A percentile compares a stretch with the other conserved stretches of the same genome.
These are phyloP conservation scores for Asterophora parasitica DNA, from an alignment of 768 basidiomycete genomes.

Conservation along the genomic window DNA sequence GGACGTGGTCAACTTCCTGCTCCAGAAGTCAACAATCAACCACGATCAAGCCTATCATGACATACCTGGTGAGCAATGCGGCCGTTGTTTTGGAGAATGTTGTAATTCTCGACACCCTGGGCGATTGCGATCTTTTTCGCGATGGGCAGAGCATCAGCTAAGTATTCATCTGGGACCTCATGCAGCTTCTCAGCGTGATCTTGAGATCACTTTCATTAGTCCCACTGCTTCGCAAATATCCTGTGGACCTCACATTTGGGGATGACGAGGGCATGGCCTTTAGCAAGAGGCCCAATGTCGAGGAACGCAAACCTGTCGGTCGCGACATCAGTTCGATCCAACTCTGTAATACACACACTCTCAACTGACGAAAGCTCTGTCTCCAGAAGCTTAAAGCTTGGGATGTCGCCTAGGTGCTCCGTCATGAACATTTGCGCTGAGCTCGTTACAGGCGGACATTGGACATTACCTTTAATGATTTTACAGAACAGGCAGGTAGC, in stretches of 20 bases:
- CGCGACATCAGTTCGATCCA: neutral
- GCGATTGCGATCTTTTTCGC: slow-evolving; percentile 87
- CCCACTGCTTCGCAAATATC: neutral
- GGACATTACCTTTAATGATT: slow-evolving; percentile 84
- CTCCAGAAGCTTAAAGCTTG: slow-evolving; percentile 80
- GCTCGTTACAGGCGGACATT: neutral
- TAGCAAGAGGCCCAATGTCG: slow-evolving; percentile 87
- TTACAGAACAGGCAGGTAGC: slow-evolving; percentile 88
- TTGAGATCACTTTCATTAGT: slow-evolving; percentile 23
- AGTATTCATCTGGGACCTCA: slow-evolving; percentile 82
- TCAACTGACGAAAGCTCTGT: slow-evolving; percentile 60
- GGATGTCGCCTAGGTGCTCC: slow-evolving; percentile 67
- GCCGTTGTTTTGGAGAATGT: slow-evolving; percentile 72
- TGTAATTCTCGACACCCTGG: slow-evolving; percentile 74
- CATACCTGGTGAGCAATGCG: slow-evolving; percentile 52
- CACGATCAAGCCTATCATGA: neutral
- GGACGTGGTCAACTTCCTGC: slow-evolving; percentile 79
- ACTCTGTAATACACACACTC: neutral
- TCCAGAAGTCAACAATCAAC: neutral
- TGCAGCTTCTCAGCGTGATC: slow-evolving; percentile 86
- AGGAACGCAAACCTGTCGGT: slow-evolving; percentile 74
- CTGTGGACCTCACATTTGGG: slow-evolving; percentile 69
- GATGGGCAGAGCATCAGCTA: slow-evolving; percentile 70
- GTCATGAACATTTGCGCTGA: too few species aligned
- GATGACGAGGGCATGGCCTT: slow-evolving; percentile 87